Conservation (phyloP, 2,329 filamentous ascomycete species). For the Dothidotthia symphoricarpi region DNA sequence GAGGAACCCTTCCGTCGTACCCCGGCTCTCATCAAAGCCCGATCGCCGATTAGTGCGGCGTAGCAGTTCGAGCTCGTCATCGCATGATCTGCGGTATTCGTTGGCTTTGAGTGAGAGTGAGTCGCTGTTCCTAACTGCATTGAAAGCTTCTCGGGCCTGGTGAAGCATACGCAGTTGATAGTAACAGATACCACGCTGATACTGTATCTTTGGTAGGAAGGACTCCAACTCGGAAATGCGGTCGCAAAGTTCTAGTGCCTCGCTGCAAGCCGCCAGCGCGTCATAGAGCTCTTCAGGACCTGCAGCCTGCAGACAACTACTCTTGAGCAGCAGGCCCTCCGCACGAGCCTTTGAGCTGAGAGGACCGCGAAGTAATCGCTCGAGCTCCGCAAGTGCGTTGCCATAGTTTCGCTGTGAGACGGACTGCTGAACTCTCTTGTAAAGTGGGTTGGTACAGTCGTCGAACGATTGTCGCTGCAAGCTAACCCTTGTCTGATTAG, state of each 20-base stretch:
- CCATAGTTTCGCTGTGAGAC: slow-evolving; percentile 20
- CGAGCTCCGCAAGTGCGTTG: slow-evolving; percentile 24
- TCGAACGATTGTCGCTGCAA: slow-evolving; percentile 5
- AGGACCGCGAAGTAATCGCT: slow-evolving; percentile 26
- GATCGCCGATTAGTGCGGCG: slow-evolving; percentile 17
- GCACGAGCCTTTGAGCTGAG: slow-evolving; percentile 25
- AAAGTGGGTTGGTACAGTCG: slow-evolving; percentile 13
- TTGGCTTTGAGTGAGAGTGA: slow-evolving; percentile 11
- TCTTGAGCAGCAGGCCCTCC: slow-evolving; percentile 34
- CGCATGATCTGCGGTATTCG: slow-evolving; percentile 16
- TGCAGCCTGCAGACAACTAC: slow-evolving; percentile 21
- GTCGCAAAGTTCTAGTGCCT: slow-evolving; percentile 31
- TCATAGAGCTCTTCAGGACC: slow-evolving; percentile 28
- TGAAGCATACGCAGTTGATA: slow-evolving; percentile 24
- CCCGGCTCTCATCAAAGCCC: slow-evolving; percentile 32
- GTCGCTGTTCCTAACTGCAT: slow-evolving; percentile 9
- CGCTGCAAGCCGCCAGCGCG: slow-evolving; percentile 33
- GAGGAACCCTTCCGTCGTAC: slow-evolving; percentile 17
- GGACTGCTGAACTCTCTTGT: slow-evolving; percentile 20
- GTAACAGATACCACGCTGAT: slow-evolving; percentile 25
- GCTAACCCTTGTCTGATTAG: slow-evolving; percentile 1
- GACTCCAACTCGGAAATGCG: slow-evolving; percentile 19
- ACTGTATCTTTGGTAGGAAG: slow-evolving; percentile 27
- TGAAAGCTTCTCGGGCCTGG: slow-evolving; percentile 24
- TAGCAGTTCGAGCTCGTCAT: slow-evolving; percentile 20